Percentiles rank a stretch among this genome's conserved stretches.
Conservation (phyloP, 257 asterid genomes). For the Fraxinus anomala region DNA sequence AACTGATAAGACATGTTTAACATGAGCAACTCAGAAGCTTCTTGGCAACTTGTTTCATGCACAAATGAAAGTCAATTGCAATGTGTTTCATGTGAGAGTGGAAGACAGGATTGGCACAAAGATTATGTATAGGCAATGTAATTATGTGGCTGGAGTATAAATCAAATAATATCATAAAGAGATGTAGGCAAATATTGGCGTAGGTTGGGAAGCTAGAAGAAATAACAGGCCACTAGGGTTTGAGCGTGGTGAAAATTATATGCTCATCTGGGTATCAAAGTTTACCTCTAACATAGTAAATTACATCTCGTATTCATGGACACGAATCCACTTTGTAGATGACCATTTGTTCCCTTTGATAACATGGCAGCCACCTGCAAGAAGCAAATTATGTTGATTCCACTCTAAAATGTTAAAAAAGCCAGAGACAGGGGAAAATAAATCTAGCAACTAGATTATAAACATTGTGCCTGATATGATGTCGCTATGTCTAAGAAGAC, state of each 20-base stretch:
- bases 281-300: constrained; percentile 42
- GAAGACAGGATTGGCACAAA: no score
- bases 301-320: constrained; percentile 70
- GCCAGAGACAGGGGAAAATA: constrained; percentile 2
- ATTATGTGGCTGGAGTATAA: neutral
- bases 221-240: neutral
- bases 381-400: constrained; percentile 26
- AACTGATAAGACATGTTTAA: no score
- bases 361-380: constrained; percentile 84
- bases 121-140: no score
- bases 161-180: neutral
- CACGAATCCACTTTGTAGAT: constrained; percentile 93
- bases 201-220: neutral
- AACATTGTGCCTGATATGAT: neutral
- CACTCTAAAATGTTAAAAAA: constrained; percentile 1
- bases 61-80: no score
- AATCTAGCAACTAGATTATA: neutral
- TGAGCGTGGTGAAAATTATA: neutral
- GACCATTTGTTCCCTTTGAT: constrained; percentile 98
- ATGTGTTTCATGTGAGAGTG: no score
- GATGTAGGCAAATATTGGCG: neutral
- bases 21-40: no score
- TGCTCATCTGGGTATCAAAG: constrained; percentile 23
- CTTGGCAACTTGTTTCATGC: no score
- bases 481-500: constrained; percentile 5